Percentiles rank a stretch among this genome's conserved stretches.
Evolutionary conservation across 2,329 filamentous ascomycete genomes (phyloP).

Genomic region (Xylariaceae sp.): DNA sequence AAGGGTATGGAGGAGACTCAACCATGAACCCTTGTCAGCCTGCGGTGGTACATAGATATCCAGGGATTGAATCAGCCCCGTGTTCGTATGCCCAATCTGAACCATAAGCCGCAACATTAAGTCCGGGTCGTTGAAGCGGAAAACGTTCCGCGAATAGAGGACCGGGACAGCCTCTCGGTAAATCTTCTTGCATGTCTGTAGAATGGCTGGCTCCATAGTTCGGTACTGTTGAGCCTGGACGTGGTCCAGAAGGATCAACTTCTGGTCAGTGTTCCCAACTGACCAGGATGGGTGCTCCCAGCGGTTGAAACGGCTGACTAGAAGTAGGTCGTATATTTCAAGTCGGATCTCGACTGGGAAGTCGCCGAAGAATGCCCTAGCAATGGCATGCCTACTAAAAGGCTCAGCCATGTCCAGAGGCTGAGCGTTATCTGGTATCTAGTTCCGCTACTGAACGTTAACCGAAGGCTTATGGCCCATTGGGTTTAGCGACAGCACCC

Average conservation of each 20-base stretch:
- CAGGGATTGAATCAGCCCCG: not conserved
- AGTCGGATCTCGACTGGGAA: not conserved
- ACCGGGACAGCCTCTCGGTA: not conserved
- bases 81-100: conserved; percentile 1
- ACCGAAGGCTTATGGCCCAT: too few relatives aligned
- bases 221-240: not conserved
- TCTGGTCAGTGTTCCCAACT: not conserved
- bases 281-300: not conserved
- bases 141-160: conserved; percentile 1
- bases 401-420: not conserved
- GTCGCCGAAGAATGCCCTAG: not conserved
- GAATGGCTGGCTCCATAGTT: not conserved
- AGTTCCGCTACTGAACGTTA: too few relatives aligned
- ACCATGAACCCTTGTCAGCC: not conserved
- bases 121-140: not conserved
- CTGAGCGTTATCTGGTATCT: too few relatives aligned
- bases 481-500: too few relatives aligned
- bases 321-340: not conserved
- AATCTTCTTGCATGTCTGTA: conserved; percentile 2
- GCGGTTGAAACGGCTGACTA: not conserved
- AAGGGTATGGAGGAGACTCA: not conserved
- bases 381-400: not conserved
- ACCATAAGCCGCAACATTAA: not conserved
- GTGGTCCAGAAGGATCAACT: not conserved
- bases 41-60: not conserved